Evolutionary conservation across 768 basidiomycete genomes (phyloP), one percentile per base, ranked within the genome.

Genomic region (Suillus hirtellus): DNA sequence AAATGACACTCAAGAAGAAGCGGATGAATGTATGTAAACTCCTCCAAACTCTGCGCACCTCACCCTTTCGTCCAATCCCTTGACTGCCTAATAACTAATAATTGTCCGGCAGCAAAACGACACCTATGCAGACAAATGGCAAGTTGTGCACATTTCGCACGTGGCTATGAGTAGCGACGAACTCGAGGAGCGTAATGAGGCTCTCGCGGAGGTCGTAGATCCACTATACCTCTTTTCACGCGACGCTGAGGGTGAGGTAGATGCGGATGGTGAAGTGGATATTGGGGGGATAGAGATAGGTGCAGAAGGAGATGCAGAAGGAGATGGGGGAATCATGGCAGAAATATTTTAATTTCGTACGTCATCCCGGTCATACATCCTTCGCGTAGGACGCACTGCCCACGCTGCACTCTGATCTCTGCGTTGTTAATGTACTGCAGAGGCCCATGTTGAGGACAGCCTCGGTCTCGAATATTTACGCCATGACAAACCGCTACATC

Each of bases 391-490:
- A 31, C 31, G 31, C 31, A 31, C 31, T 31, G 6, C 31, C 31
- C 1, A 0, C 31, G 5, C 5, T 31, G 84, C 60, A 15, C 15
- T 24, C 55, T 54, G 14, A 19, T 24, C 55, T 19, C 15, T n/a
- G 50, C 21, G 50, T 60, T 42, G 47, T 49, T 64, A 15, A 64
- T 62, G 50, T 35, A 14, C 38, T 40, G 62, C 66, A 47, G 69
- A 98, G 96, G 94, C 95, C 7, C 96, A 99, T 76, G 97, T 99
- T 66, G 95, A 98, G 71, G 95, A 98, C 71, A 95, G 98, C 72
- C 81, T 93, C 9, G 96, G 98, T 72, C 82, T 98, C 12, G 93
- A 95, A 61, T 97, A 88, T 72, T 80, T 98, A 52, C 87, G 93
- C 2, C 97, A 99, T 75, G 97, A 99, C 76, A 94, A 95, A 68